A percentile compares a stretch with the other conserved stretches of the same genome.
phyloP scores from a whole-genome alignment of 495 filamentous ascomycete genomes.

The Bombardia bombarda region DNA sequence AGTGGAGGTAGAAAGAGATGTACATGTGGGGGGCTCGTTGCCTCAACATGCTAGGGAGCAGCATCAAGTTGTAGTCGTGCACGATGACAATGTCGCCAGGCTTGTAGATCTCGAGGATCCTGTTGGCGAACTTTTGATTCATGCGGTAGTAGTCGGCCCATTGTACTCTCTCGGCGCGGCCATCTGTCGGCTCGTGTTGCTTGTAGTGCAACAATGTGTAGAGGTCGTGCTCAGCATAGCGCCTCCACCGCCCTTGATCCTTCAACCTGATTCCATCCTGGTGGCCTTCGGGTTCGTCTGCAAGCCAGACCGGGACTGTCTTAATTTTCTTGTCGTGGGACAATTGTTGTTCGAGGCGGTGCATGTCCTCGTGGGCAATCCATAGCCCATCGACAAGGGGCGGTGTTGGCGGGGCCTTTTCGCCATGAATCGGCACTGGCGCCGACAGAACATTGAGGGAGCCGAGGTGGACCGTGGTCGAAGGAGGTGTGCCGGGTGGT shows the following conservation, averaged over 20 bases:
- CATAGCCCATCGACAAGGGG: conserved; percentile 55
- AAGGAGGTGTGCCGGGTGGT: conserved; percentile 33
- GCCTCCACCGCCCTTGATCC: conserved; percentile 74
- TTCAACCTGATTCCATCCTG: conserved; percentile 60
- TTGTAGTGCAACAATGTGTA: conserved; percentile 93
- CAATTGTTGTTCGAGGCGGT: conserved; percentile 60
- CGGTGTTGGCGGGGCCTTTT: conserved; percentile 42
- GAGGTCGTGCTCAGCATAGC: conserved; percentile 81
- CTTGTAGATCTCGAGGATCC: conserved; percentile 76
- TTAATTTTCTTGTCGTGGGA: conserved; percentile 53
- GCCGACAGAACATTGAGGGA: conserved; percentile 55
- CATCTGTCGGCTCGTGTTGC: conserved; percentile 79
- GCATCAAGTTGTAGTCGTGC: conserved; percentile 85
- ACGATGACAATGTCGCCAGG: conserved; percentile 86
- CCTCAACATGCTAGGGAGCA: conserved; percentile 76
- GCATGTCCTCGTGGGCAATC: conserved; percentile 57
- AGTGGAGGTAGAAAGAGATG: conserved; percentile 85
- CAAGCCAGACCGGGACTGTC: conserved; percentile 78
- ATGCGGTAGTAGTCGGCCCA: conserved; percentile 86
- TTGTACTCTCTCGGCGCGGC: conserved; percentile 65
- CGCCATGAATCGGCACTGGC: conserved; percentile 61
- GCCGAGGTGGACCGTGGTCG: conserved; percentile 30
- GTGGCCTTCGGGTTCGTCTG: conserved; percentile 56
- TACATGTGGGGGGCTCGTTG: conserved; percentile 77
- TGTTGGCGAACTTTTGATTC: conserved; percentile 81